Conservation (phyloP, 768 basidiomycete genomes). For the Kwoniella pini region DNA sequence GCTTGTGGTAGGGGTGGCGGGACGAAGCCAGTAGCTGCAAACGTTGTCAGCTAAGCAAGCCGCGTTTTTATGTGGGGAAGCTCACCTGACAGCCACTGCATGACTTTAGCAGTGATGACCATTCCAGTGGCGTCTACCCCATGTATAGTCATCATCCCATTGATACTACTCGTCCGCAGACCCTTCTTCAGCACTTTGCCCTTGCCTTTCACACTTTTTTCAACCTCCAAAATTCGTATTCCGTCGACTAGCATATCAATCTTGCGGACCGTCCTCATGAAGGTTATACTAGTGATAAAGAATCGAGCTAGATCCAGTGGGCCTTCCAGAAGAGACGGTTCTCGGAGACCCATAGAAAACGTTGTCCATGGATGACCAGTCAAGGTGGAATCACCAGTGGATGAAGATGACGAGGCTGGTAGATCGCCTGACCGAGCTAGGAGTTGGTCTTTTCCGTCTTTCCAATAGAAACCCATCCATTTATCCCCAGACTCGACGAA, state of each 20-base stretch:
- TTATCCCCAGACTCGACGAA: conserved; percentile 62
- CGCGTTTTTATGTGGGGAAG: neutral
- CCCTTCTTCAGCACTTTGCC: conserved; percentile 48
- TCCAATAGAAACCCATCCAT: conserved; percentile 98
- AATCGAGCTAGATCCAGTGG: conserved; percentile 85
- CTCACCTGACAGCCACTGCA: conserved; percentile 55
- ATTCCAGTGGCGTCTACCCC: conserved; percentile 65
- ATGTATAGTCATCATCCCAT: conserved; percentile 68
- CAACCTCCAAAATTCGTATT: conserved; percentile 55
- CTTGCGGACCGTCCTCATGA: conserved; percentile 76
- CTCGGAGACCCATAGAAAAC: conserved; percentile 84
- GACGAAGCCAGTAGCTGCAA: conserved; percentile 44
- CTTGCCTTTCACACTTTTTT: conserved; percentile 45
- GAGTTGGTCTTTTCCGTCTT: conserved; percentile 85
- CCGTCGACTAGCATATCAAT: conserved; percentile 82
- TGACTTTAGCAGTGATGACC: conserved; percentile 76
- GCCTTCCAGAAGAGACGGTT: conserved; percentile 71
- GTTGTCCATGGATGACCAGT: conserved; percentile 69
- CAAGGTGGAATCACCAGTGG: conserved; percentile 53
- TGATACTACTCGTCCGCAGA: conserved; percentile 63
- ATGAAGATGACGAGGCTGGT: conserved; percentile 30
- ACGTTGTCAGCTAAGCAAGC: conserved; percentile 5
- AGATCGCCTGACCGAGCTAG: conserved; percentile 77
- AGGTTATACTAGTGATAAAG: conserved; percentile 85
- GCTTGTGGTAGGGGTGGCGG: conserved; percentile 49